Percentiles rank a stretch among this genome's conserved stretches.
Conservation (phyloP, 257 asterid species). For the Penstemon newberryi region DNA sequence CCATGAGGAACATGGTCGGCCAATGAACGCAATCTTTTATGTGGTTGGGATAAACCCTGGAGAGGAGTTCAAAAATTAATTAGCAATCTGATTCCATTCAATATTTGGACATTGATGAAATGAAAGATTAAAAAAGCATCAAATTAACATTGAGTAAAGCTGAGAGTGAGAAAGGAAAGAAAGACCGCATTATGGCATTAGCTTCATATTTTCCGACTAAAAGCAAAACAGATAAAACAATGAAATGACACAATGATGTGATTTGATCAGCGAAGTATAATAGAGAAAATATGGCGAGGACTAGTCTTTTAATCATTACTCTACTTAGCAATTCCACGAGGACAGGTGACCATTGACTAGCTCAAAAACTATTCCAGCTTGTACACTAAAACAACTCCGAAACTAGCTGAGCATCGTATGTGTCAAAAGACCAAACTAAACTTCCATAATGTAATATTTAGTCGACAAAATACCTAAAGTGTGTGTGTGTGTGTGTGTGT, state of each 20-base stretch:
- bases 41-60: conserved; percentile 91
- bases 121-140: conserved; percentile 3
- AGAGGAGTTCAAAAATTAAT: conserved; percentile 25
- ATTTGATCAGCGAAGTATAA: not conserved
- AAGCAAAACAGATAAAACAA: conserved; percentile 1
- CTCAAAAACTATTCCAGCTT: too few species aligned
- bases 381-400: too few species aligned
- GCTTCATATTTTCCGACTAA: conserved; percentile 15
- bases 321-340: too few species aligned
- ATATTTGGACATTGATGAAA: conserved; percentile 9
- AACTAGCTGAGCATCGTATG: too few species aligned
- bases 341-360: too few species aligned
- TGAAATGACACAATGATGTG: not conserved
- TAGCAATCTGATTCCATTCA: conserved; percentile 16
- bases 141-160: conserved; percentile 13
- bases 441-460: too few species aligned
- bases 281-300: conserved; percentile 3
- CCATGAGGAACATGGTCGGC: conserved; percentile 99
- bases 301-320: not conserved
- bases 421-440: too few species aligned
- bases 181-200: not conserved
- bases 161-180: conserved; percentile 16
- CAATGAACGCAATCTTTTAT: conserved; percentile 84
- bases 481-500: too few species aligned
- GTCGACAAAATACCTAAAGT: too few species aligned